Conservation (phyloP, 768 basidiomycete species). For the Podaxis sp. region DNA sequence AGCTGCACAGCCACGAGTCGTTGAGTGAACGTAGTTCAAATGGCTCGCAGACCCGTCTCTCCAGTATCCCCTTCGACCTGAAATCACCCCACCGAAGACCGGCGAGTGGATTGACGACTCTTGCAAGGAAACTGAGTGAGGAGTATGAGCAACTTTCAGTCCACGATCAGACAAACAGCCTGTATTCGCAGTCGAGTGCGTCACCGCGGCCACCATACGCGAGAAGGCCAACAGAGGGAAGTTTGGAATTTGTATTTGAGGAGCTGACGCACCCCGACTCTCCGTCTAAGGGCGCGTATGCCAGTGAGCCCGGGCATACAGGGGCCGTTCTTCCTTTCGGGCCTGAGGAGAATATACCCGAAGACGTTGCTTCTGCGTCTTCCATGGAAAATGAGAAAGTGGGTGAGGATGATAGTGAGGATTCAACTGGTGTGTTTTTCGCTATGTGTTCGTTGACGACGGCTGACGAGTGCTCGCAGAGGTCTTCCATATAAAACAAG, state of each 20-base stretch:
- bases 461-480: slow-evolving; percentile 25
- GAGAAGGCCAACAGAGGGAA: slow-evolving; percentile 26
- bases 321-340: slow-evolving; percentile 26
- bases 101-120: slow-evolving; percentile 42
- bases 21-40: slow-evolving; percentile 1
- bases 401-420: slow-evolving; percentile 34
- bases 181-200: slow-evolving; percentile 23
- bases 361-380: slow-evolving; percentile 42
- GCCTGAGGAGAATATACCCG: slow-evolving; percentile 32
- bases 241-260: slow-evolving; percentile 35
- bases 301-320: slow-evolving; percentile 29
- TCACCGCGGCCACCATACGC: slow-evolving; percentile 12
- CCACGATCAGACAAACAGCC: slow-evolving; percentile 24
- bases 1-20: slow-evolving; percentile 7
- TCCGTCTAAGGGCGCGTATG: slow-evolving; percentile 13
- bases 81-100: slow-evolving; percentile 27
- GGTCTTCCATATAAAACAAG: slow-evolving; percentile 42
- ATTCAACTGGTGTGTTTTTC: slow-evolving; percentile 33
- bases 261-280: slow-evolving; percentile 24
- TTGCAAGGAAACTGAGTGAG: slow-evolving; percentile 47
- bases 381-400: slow-evolving; percentile 33
- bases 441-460: background rate
- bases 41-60: slow-evolving; percentile 20
- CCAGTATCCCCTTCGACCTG: slow-evolving; percentile 30
- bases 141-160: slow-evolving; percentile 41